Base-by-base conservation (phyloP, 257 asterid genomes). In the Jaltomata sinuosa region DNA sequence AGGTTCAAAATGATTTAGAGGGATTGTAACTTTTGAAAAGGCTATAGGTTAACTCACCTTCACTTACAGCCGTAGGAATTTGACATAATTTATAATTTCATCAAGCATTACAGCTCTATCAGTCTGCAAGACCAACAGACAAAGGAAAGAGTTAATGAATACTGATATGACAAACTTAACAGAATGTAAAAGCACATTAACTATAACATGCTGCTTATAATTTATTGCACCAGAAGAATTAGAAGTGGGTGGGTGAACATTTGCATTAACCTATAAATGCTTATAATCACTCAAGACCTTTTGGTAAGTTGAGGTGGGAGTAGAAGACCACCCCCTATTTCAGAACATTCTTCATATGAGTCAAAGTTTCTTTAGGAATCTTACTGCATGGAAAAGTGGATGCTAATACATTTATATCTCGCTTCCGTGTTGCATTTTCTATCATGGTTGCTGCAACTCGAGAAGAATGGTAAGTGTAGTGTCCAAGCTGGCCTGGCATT, bases 31-130 rank as follows among this genome's bases (percentile, higher is more conserved):
- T 57, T n/a, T 10, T n/a, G 65, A n/a, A 22, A n/a, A 57, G 65
- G 22, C 31, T 25, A 7, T 83, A n/a, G 19, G 64, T 64, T 50
- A 38, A 50, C n/a, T n/a, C 89, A 95, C 99, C 98, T 95, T 95
- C 84, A 95, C 97, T 91, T 95, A 98, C 81, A 95, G 98, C 79
- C 98, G 88, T 89, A 95, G 88, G 93, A 95, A 95, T 92, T 95
- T 95, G 72, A 95, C 99, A 82, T 95, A 95, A 87, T 95, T 98
- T 85, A 94, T 65, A 94, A n/a, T n/a, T n/a, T n/a, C n/a, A n/a
- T n/a, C n/a, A n/a, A n/a, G n/a, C n/a, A n/a, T n/a, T n/a, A n/a
- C 96, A 38, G 99, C 99, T 91, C 97, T 94, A 90, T 95, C 99
- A 71, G 97, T 93, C 99, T 95, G 95, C 87, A 72, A 11, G 69